Percentiles rank a stretch among this genome's conserved stretches.
Conservation (phyloP, 495 filamentous ascomycete species). For the Aspergillus olivimuriae region DNA sequence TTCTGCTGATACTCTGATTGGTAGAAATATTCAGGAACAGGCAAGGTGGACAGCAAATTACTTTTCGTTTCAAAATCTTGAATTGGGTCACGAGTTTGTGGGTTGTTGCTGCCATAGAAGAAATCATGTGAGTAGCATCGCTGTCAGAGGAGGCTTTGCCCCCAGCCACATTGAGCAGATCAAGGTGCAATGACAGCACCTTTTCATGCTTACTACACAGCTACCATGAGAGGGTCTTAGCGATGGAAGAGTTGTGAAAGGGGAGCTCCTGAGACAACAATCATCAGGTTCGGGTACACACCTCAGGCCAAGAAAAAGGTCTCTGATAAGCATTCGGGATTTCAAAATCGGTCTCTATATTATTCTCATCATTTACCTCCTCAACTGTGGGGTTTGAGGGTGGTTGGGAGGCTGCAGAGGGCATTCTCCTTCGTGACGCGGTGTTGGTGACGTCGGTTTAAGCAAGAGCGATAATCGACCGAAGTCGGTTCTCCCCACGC, state of each 20-base stretch:
- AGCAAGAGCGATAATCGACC: neutral
- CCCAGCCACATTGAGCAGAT: conserved; percentile 26
- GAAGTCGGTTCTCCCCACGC: too few relatives aligned
- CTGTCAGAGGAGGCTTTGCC: conserved; percentile 13
- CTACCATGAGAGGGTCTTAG: neutral
- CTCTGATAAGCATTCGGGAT: neutral
- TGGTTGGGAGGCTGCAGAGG: neutral
- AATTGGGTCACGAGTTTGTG: conserved; percentile 30
- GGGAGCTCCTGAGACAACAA: neutral
- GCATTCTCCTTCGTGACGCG: neutral
- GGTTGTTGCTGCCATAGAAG: conserved; percentile 34
- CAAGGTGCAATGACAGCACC: conserved; percentile 29
- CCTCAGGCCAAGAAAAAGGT: conserved; percentile 16
- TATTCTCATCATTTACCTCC: conserved; percentile 7
- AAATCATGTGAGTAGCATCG: conserved; percentile 22
- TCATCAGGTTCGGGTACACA: too few relatives aligned
- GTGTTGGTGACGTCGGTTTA: neutral
- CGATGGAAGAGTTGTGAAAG: neutral
- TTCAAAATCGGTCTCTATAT: neutral
- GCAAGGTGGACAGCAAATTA: neutral
- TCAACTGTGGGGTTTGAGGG: conserved; percentile 17
- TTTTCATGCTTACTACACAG: conserved; percentile 15
- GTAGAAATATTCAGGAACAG: neutral
- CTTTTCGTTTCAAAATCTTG: conserved; percentile 23
- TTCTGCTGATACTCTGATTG: neutral